These are phyloP conservation scores for Carex cristatella DNA, from an alignment of 176 grass and related monocot species.

Conservation along the genomic window DNA sequence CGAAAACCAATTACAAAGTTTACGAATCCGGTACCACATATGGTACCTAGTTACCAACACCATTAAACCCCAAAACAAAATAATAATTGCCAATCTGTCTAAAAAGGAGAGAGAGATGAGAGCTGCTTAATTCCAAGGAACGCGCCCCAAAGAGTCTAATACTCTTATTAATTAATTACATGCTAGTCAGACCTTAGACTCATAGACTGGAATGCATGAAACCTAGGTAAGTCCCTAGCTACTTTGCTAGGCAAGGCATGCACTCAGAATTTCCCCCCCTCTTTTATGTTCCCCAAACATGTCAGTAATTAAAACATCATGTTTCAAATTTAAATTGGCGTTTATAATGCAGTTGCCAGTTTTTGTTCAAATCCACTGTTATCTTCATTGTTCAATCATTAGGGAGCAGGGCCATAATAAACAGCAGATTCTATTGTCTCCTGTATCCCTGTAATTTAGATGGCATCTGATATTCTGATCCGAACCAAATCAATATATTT, in stretches of 20 bases:
- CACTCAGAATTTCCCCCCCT: neutral
- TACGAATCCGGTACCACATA: too few species aligned
- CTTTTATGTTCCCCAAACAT: neutral
- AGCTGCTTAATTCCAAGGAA: neutral
- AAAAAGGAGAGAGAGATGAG: neutral
- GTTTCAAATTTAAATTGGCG: neutral
- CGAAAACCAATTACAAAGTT: too few species aligned
- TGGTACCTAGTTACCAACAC: too few species aligned
- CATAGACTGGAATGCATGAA: neutral
- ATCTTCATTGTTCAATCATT: neutral
- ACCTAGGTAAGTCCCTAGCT: neutral
- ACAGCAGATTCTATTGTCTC: neutral
- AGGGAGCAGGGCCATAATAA: neutral
- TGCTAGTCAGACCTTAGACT: neutral
- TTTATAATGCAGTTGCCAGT: neutral
- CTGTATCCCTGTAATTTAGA: too few species aligned
- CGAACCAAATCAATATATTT: too few species aligned
- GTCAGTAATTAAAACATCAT: neutral
- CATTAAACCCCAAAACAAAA: neutral
- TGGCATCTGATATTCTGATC: too few species aligned
- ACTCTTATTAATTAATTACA: neutral
- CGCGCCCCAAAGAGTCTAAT: neutral
- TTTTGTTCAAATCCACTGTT: neutral
- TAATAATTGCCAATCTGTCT: neutral
- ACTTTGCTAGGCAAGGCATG: neutral